Base-by-base conservation (phyloP, 2,329 filamentous ascomycete genomes). In the Talaromyces sp. region DNA sequence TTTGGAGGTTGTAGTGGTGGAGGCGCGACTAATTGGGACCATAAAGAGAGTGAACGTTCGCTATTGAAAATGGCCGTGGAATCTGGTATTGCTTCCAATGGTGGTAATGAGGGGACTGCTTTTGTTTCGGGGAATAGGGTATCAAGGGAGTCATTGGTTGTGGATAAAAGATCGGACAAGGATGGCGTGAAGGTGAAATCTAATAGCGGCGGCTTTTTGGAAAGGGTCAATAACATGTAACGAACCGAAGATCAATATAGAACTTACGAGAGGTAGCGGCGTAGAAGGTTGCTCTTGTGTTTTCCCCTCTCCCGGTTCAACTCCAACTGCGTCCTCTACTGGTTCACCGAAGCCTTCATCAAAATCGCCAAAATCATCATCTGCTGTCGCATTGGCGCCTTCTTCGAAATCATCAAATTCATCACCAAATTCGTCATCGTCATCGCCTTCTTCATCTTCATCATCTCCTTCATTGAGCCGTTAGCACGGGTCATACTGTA, bases 11-110 rank as follows among this genome's bases (percentile, higher is more conserved):
- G 93, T 43, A 99, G 86, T 2, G 95, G 93, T 1, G 95, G 95
- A 22, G 95, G 94, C 2, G 94, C 94, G 35, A 97, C 92, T 4
- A 99, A 87, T 80, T 99, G 95, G 47, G 93, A 93, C 95, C 95
- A 99, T 39, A 99, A 83, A 0, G 95, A 97, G 64, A 91, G 88
- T 67, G 91, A 96, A 65, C 93, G 88, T 61, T 93, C 90, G 47
- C 92, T 96, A 63, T 92, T 87, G 78, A 97, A 95, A 60, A 92
- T 85, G 52, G 90, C 75, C 43, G 80, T 77, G 60, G 76, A 74
- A 71, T 79, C 75, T 58, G 74, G 71, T 62, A 82, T 77, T 22
- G 79, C 73, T 64, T 81, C 76, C 64, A 79, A 69, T 19, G 74
- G 68, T 33, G 76, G 71, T 56, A 78, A 68, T 41, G 74, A 73